These are phyloP conservation scores for Sphaerulina musiva DNA, from an alignment of 2,329 filamentous ascomycete species.

Conservation along the genomic window DNA sequence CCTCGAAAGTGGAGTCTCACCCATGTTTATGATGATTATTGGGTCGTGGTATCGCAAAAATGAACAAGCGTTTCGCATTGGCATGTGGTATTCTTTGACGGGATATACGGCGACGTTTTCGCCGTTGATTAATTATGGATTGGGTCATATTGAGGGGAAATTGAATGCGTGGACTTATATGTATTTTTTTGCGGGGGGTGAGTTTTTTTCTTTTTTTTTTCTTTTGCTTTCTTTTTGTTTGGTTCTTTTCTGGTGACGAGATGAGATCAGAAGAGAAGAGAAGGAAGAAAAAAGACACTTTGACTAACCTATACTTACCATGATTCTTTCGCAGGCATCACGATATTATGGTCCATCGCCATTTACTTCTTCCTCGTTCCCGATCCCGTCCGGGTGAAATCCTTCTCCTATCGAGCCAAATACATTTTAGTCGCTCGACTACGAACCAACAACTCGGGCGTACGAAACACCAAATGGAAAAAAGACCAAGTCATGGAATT, in stretches of 20 bases:
- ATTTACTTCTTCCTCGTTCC: conserved; percentile 38
- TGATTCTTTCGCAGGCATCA: conserved; percentile 32
- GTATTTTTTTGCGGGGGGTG: conserved; percentile 38
- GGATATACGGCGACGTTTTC: conserved; percentile 44
- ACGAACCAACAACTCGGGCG: conserved; percentile 29
- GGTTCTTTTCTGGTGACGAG: background rate
- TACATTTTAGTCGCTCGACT: conserved; percentile 29
- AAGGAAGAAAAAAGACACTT: no score
- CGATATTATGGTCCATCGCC: conserved; percentile 38
- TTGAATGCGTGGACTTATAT: conserved; percentile 13
- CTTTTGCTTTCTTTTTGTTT: no score
- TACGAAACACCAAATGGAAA: conserved; percentile 42
- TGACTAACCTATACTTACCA: no score
- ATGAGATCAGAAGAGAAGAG: no score
- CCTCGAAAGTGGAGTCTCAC: conserved; percentile 44
- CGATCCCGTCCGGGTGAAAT: conserved; percentile 39
- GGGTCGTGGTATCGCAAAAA: conserved; percentile 25
- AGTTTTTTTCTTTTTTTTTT: background rate
- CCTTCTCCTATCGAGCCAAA: conserved; percentile 35
- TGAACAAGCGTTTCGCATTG: conserved; percentile 28
- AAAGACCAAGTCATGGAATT: conserved; percentile 38
- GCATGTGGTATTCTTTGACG: conserved; percentile 33
- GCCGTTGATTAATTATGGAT: conserved; percentile 45
- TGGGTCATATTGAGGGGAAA: conserved; percentile 40
- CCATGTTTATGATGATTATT: conserved; percentile 16